phyloP scores from a whole-genome alignment of 2,329 filamentous ascomycete species.

The Botrytis galanthina region DNA sequence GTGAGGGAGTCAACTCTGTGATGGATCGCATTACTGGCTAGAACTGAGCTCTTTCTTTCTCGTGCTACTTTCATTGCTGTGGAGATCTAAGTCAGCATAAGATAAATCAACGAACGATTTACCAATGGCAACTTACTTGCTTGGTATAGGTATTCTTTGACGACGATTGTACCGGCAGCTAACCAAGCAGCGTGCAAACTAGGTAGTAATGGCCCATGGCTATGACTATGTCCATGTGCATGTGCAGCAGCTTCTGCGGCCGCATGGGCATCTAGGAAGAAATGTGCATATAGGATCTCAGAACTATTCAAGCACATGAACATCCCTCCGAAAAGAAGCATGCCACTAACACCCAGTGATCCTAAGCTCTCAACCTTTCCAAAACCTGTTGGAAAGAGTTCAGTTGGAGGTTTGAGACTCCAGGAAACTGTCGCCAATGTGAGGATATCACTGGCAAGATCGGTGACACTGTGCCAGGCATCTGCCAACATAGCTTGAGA shows the following conservation, averaged over 20 bases:
- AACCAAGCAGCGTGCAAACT: constrained; percentile 95
- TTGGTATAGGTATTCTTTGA: constrained; percentile 97
- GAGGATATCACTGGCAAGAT: constrained; percentile 91
- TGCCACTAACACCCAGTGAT: constrained; percentile 86
- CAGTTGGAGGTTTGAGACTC: constrained; percentile 81
- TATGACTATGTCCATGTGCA: constrained; percentile 62
- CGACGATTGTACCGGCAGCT: constrained; percentile 79
- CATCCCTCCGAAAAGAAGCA: constrained; percentile 83
- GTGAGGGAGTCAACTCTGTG: constrained; percentile 95
- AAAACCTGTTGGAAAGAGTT: constrained; percentile 84
- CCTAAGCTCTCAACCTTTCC: constrained; percentile 98
- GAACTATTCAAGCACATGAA: constrained; percentile 86
- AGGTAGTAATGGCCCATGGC: constrained; percentile 63
- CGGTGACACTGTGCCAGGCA: constrained; percentile 91
- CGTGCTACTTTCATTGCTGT: constrained; percentile 91
- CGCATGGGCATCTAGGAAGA: constrained; percentile 62
- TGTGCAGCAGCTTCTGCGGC: constrained; percentile 54
- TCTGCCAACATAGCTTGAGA: constrained; percentile 92
- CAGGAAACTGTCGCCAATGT: constrained; percentile 93
- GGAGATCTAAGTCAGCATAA: constrained; percentile 28
- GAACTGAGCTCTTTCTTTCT: constrained; percentile 90
- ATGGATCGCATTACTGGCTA: constrained; percentile 94
- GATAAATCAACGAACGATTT: background rate
- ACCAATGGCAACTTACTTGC: constrained; percentile 68
- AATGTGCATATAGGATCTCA: constrained; percentile 67